Percentiles rank a stretch among this genome's conserved stretches.
Evolutionary conservation across 345 rosid species (phyloP).

Genomic region (Conringia planisiliqua): DNA sequence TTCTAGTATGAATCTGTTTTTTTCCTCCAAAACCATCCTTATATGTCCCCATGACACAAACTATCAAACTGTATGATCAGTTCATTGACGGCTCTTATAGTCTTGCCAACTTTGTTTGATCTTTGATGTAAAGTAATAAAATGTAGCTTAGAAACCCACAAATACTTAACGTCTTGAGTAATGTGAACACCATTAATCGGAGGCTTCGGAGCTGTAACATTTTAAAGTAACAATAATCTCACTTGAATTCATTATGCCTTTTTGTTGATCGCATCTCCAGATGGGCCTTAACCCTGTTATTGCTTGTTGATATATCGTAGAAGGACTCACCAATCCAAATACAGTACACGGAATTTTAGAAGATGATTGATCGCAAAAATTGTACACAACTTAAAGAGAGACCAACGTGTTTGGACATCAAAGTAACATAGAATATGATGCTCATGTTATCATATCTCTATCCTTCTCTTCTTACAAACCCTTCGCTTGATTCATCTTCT

Average conservation of each 20-base stretch:
- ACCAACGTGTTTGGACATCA: neutral
- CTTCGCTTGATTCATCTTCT: slow-evolving; percentile 37
- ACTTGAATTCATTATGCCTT: neutral
- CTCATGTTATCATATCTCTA: slow-evolving; percentile 14
- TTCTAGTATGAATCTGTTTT: neutral
- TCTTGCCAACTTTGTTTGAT: neutral
- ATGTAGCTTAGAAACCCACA: neutral
- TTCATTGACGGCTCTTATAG: neutral
- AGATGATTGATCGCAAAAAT: slow-evolving; percentile 20
- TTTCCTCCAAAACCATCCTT: neutral
- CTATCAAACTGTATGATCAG: neutral
- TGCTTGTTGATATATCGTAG: slow-evolving; percentile 10
- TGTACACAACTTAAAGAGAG: slow-evolving; percentile 4
- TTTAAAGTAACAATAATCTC: neutral
- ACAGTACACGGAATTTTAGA: neutral
- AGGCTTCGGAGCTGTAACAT: neutral
- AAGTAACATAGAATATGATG: neutral
- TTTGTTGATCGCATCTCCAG: neutral
- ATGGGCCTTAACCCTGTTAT: slow-evolving; percentile 1
- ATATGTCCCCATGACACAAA: neutral
- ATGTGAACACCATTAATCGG: neutral
- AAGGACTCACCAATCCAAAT: neutral
- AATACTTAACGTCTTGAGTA: neutral
- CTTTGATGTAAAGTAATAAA: neutral
- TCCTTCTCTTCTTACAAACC: slow-evolving; percentile 21